Base-by-base conservation (phyloP, 2,329 filamentous ascomycete genomes). In the Botrytis squamosa region DNA sequence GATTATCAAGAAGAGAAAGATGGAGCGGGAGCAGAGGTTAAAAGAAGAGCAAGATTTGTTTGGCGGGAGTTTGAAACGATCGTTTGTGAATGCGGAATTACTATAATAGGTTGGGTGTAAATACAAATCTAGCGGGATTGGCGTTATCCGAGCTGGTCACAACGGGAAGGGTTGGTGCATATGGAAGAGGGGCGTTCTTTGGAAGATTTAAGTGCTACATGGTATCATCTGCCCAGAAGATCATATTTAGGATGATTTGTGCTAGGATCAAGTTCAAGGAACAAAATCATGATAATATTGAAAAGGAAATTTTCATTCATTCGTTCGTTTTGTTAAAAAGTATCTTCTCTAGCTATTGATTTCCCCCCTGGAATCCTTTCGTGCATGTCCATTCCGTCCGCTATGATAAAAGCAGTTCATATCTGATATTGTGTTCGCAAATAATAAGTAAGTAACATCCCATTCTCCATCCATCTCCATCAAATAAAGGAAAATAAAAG, bases 1-100 rank as follows among this genome's bases (percentile, higher is more conserved):
- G 73, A 68, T 77, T 42, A 71, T 79, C 7, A 80, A 84, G 80
- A 86, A 84, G 76, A 79, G 81, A n/a, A 81, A 85, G 73, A 73
- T 83, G 38, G 84, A 85, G 78, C 81, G 83, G 14, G 72, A 71
- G 74, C 82, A 85, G 66, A 82, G 81, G 46, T 74, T 77, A 49
- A 76, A 77, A 25, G 80, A 79, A 64, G 81, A 82, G 71, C 80
- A 78, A 2, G 79, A 81, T 74, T 60, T 81, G 40, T 82, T 82
- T 74, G 81, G 81, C 14, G 79, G 79, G 25, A 74, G 64, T 12
- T 25, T 73, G 25, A 73, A 69, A 29, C 29, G 49, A 72, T 57
- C 16, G 75, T 81, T 4, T 77, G 73, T 52, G 78, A 74, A 57
- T 42, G 49, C 25, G 46, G 25, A 4, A 33, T 16, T 14, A 40